phyloP scores from a whole-genome alignment of 768 basidiomycete species.

The Favolaschia claudopus region DNA sequence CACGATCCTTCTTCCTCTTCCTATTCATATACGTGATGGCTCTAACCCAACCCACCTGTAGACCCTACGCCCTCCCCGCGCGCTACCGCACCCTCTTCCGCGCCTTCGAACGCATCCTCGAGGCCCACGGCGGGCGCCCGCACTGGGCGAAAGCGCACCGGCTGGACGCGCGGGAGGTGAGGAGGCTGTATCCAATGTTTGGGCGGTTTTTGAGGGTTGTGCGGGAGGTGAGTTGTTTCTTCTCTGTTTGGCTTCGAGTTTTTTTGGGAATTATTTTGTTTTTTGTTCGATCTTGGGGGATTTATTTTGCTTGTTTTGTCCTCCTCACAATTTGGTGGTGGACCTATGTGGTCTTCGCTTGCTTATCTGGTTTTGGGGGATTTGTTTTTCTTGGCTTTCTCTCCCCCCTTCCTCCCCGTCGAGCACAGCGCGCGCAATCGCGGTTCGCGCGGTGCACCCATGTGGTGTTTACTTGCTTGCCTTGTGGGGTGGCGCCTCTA shows the following conservation, averaged over 20 bases:
- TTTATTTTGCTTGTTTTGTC: too few relatives aligned
- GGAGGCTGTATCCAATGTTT: conserved; percentile 80
- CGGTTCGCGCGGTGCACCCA: too few relatives aligned
- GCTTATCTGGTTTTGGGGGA: too few relatives aligned
- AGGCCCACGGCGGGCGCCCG: conserved; percentile 78
- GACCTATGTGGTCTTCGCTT: too few relatives aligned
- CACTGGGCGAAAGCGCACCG: conserved; percentile 94
- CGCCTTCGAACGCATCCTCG: conserved; percentile 76
- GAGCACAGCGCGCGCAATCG: too few relatives aligned
- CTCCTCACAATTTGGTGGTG: too few relatives aligned
- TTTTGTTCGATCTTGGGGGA: too few relatives aligned
- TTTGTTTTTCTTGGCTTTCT: too few relatives aligned
- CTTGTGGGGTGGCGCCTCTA: too few relatives aligned
- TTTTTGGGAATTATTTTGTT: too few relatives aligned
- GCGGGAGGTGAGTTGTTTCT: neutral
- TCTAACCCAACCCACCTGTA: conserved; percentile 37
- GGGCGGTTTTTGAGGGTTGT: conserved; percentile 62
- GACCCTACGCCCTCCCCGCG: conserved; percentile 85
- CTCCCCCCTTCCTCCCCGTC: too few relatives aligned
- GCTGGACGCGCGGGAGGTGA: conserved; percentile 44
- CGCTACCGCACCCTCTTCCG: conserved; percentile 83
- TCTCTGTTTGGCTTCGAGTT: neutral
- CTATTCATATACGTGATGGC: neutral
- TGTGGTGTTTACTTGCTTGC: too few relatives aligned
- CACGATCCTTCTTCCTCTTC: conserved; percentile 1